Evolutionary conservation across 1,139 yeast genomes (phyloP), one percentile per base, ranked within the genome.

Genomic region (Geotrichum australiense): DNA sequence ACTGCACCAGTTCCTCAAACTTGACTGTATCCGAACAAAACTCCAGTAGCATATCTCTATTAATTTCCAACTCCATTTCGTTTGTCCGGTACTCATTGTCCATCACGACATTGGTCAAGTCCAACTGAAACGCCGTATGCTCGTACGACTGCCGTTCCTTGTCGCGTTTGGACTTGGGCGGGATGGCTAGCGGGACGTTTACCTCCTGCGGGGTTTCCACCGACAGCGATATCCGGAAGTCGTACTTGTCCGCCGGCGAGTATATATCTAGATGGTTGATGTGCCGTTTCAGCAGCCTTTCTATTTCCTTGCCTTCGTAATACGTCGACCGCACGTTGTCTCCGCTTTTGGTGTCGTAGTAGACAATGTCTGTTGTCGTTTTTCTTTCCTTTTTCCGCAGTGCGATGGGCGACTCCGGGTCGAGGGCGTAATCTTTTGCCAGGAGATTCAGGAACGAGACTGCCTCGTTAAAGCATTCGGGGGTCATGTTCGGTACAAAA

Each of bases 201-300:
- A n/a, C n/a, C 2, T 47, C 46, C 32, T 32, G 42, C 2, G 94
- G 95, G 49, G 77, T 61, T 75, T 87, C 96, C 25, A 82, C 63
- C 28, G 87, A 77, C 49, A 87, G 64, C 8, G 94, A 78, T 30
- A 87, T 66, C 53, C 94, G 70, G 50, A 81, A 69, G 59, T 87
- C 96, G 56, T 79, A 79, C 63, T 79, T 70, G 21, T 84, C 76
- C 48, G 84, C 80, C 1, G 96, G 96, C 43, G 82, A 74, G 55
- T 75, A 78, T 25, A 87, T 68, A 55, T 76, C 74, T 46, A 87
- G 62, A 57, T 83, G 87, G 2, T 84, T 74, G 7, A 86, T 64
- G 43, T 91, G 70, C 50, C 75, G 74, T 57, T 87, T 87, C 49
- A 78, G 77, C 41, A 87, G 81, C 31, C 81, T 82, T 25, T 76